Conservation (phyloP, 1,284 basidiomycete genomes). For the Agaricales sp. region DNA sequence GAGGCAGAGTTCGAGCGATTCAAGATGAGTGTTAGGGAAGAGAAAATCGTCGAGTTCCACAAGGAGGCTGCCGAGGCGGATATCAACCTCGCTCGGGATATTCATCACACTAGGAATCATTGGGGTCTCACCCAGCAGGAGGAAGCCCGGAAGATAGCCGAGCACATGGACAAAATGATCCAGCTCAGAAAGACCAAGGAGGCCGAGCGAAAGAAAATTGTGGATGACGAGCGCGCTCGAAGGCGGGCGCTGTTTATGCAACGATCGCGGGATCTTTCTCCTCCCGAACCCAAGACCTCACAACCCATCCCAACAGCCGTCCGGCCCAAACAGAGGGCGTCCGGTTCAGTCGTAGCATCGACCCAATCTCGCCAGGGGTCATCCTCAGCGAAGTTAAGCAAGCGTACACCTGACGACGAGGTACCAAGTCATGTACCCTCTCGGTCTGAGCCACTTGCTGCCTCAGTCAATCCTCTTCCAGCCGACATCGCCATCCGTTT, state of each 20-base stretch:
- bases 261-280: neutral
- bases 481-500: neutral
- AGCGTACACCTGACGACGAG: neutral
- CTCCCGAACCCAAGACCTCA: neutral
- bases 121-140: constrained; percentile 9
- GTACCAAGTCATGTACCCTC: too few relatives aligned
- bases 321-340: neutral
- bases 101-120: constrained; percentile 22
- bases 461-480: neutral
- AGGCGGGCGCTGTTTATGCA: constrained; percentile 23
- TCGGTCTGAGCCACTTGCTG: neutral
- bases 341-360: neutral
- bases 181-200: constrained; percentile 36
- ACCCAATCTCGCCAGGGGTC: neutral
- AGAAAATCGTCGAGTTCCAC: constrained; percentile 48
- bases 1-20: constrained; percentile 38
- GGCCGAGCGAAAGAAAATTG: constrained; percentile 34
- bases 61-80: constrained; percentile 35
- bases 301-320: neutral
- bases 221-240: constrained; percentile 31
- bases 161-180: constrained; percentile 38
- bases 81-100: constrained; percentile 30
- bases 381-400: neutral
- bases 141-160: constrained; percentile 22
- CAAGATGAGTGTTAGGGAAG: constrained; percentile 36